Conservation (phyloP, 495 filamentous ascomycete genomes). For the Penicillium simplicissimum region DNA sequence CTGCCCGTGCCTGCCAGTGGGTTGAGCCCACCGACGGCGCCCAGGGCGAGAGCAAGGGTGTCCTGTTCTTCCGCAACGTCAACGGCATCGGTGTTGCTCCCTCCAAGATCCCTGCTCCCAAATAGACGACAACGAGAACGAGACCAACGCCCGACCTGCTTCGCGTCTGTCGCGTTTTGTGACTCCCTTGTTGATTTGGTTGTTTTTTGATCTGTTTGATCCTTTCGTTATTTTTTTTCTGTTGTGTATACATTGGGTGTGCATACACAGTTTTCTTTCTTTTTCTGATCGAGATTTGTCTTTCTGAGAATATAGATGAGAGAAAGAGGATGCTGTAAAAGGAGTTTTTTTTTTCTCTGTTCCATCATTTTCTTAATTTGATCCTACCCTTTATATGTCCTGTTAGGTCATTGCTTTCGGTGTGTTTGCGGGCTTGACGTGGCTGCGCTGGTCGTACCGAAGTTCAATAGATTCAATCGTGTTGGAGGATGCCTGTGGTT, state of each 20-base stretch:
- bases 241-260: not conserved
- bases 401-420: not conserved
- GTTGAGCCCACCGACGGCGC: constrained; percentile 67
- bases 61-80: constrained; percentile 61
- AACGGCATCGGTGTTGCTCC: constrained; percentile 74
- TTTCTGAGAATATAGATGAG: constrained; percentile 4
- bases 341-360: not conserved
- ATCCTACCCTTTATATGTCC: not conserved
- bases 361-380: not conserved
- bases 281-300: not conserved
- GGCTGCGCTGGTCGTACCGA: not conserved
- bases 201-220: not conserved
- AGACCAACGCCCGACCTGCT: constrained; percentile 3
- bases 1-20: constrained; percentile 54
- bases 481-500: not conserved
- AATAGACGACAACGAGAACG: constrained; percentile 29
- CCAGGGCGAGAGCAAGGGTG: constrained; percentile 50
- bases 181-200: not conserved
- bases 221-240: not conserved
- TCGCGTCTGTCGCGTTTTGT: constrained; percentile 2
- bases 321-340: constrained; percentile 3
- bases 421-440: not conserved
- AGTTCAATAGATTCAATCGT: not conserved
- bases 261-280: not conserved
- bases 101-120: constrained; percentile 38